Base-by-base conservation (phyloP, 1,284 basidiomycete genomes). In the Pascua sp. region DNA sequence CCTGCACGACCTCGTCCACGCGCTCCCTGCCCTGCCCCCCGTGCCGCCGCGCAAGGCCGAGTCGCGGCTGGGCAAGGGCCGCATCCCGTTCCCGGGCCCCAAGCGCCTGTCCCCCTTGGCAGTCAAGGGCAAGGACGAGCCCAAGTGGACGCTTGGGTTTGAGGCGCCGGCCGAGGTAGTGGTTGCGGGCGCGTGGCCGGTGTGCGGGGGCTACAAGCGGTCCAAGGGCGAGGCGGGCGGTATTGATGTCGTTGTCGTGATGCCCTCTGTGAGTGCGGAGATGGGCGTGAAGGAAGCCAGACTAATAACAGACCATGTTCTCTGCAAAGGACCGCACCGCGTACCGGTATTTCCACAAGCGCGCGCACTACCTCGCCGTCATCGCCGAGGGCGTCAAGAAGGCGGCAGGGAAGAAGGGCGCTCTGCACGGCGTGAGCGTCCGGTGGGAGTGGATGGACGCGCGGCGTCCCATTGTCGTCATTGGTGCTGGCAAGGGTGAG, bases 321-420 rank as follows among this genome's bases (percentile, higher is more conserved):
- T 91, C 96, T 78, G 90, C 94, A 66, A 98, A 98, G 74, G 95
- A 98, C 72, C 90, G 93, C 64, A 80, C 93, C 55, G 89, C 94
- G 70, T 85, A 86, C 40, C 85, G 96, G 16, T 94, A 90, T 76
- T 94, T 95, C 71, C 88, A 95, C 74, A 98, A 98, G 76, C 82
- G 90, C 45, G 88, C 90, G 0, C 94, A 89, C 72, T 99, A 93
- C 77, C 83, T 98, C 12, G 88, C 92, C 9, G 84, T 84, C 4
- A 80, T 98, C 51, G 90, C 89, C 4, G 81, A 84, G 10, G 83
- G 84, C 1, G 75, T 97, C 42, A 61, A 55, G 47, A 68, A 60
- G 57, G 77, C 77, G 47, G 72, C 77, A 18, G 73, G 79, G 41
- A 81, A 76, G 41, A 82, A 87, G 11, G 83, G 87, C 7, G 76